Evolutionary conservation across 2,329 filamentous ascomycete genomes (phyloP).

Genomic region (Colletotrichum spinosum): DNA sequence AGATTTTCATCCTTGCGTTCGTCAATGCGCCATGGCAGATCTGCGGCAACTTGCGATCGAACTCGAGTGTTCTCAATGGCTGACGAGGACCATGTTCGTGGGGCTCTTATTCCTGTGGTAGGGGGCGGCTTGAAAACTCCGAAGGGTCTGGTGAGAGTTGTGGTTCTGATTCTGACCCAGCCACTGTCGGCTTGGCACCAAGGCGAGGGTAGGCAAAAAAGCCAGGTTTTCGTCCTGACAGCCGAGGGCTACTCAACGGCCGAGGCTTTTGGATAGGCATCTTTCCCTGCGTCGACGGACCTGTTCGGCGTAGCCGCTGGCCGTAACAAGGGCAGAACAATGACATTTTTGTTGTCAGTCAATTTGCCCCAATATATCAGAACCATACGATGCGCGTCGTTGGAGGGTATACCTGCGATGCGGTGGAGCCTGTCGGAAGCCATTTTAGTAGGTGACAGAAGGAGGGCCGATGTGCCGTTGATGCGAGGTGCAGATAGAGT

Average conservation of each 20-base stretch:
- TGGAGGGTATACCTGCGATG: neutral
- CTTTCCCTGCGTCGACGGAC: constrained; percentile 12
- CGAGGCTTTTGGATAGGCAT: constrained; percentile 29
- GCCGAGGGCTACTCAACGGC: constrained; percentile 21
- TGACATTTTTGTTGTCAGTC: constrained; percentile 7
- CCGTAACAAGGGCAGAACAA: constrained; percentile 25
- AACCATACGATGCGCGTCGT: too few species aligned
- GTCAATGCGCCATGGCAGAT: constrained; percentile 35
- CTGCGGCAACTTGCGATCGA: constrained; percentile 37
- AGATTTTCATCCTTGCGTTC: constrained; percentile 37
- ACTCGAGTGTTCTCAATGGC: constrained; percentile 30
- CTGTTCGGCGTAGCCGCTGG: constrained; percentile 29
- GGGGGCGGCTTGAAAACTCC: constrained; percentile 37
- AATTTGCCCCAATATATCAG: constrained; percentile 8
- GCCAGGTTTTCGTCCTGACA: constrained; percentile 27
- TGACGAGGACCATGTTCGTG: constrained; percentile 24
- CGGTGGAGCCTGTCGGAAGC: constrained; percentile 21
- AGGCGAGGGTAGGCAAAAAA: constrained; percentile 12
- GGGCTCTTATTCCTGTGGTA: constrained; percentile 32
- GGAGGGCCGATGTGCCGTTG: constrained; percentile 32
- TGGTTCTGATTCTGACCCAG: constrained; percentile 31
- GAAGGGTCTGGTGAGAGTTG: constrained; percentile 35
- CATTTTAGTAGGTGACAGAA: neutral
- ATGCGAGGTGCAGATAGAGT: constrained; percentile 37
- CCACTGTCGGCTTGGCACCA: constrained; percentile 34